Evolutionary conservation across 495 filamentous ascomycete genomes (phyloP), one percentile per base, ranked within the genome.

Genomic region (Aspergillus funiculosus): DNA sequence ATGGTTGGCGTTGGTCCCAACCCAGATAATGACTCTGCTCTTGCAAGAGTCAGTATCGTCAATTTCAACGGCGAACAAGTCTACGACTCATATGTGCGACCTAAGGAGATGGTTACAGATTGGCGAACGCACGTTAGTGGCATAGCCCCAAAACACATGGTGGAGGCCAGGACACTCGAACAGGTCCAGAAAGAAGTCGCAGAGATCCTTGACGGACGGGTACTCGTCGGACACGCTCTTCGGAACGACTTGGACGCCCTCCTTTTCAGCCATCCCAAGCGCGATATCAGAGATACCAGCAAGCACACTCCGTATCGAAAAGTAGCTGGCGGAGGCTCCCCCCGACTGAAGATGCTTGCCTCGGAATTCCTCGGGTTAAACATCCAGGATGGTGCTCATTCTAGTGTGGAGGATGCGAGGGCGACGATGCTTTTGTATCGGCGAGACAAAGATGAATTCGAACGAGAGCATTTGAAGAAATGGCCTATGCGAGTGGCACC

Each of bases 1-100:
- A 98, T 98, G 92, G 91, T 98, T 13, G 92, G 92, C 28, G 79
- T 89, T 8, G 88, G 88, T 2, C 79, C 83, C 1, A 72, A 76
- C 25, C 75, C 74, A 3, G 80, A 83, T 29, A 61, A 69, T 34
- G 78, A 86, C 56, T 83, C 81, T 8, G 78, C 77, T 2, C 76
- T 97, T 22, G 92, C 94, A 2, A 77, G 92, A 9, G 83, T 89
- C 42, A 89, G 84, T 57, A 71, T 94, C 17, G 89, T 95, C 55
- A 94, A 95, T 57, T 98, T 86, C 71, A 87, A 95, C 64, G 87
- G 88, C 17, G 76, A 83, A 28, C 85, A 94, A 53, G 60, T 98
- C 32, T 90, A 95, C 69, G 92, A 98, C 72, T 86, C 85, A 6
- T 96, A 83, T 57, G 92, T 97, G 11, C 72, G 75, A 27, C 86